Evolutionary conservation across 352 stramenopile genomes (phyloP).

Genomic region (Achlya hypogyna): DNA sequence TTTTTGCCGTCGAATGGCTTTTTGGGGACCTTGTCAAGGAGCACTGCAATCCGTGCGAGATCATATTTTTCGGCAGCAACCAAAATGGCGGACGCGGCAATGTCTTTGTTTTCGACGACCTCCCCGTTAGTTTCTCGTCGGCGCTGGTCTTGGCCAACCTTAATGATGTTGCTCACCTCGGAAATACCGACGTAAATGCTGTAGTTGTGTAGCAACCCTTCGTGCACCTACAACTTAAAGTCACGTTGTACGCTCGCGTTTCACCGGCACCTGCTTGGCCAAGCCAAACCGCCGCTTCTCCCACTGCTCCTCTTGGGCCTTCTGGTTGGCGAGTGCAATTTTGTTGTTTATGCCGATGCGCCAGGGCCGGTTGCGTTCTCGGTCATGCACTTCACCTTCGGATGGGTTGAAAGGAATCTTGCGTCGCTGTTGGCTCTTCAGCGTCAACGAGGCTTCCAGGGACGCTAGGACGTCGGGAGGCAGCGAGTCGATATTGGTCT

Average conservation of each 20-base stretch:
- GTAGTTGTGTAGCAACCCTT: conserved; percentile 57
- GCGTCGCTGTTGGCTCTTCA: background rate
- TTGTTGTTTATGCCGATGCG: conserved; percentile 33
- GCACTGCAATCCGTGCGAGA: conserved; percentile 46
- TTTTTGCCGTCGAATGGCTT: conserved; percentile 20
- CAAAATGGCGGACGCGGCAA: conserved; percentile 50
- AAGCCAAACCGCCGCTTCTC: conserved; percentile 65
- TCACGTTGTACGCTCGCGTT: background rate
- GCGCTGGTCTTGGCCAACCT: conserved; percentile 32
- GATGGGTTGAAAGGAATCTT: conserved; percentile 45
- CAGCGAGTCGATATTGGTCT: conserved; percentile 1
- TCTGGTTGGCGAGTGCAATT: conserved; percentile 32
- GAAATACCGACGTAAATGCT: conserved; percentile 62
- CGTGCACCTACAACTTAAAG: conserved; percentile 24
- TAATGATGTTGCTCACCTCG: conserved; percentile 51
- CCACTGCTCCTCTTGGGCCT: conserved; percentile 43
- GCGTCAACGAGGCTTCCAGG: background rate
- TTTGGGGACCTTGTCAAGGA: conserved; percentile 67
- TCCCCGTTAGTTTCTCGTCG: conserved; percentile 26
- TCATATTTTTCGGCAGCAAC: conserved; percentile 69
- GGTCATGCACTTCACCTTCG: conserved; percentile 51
- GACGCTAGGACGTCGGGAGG: background rate
- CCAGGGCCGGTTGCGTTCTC: conserved; percentile 44
- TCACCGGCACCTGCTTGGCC: conserved; percentile 40
- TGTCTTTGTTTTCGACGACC: conserved; percentile 30